Base-by-base conservation (phyloP, 805 yeast genomes). In the Metschnikowia picachoensis region DNA sequence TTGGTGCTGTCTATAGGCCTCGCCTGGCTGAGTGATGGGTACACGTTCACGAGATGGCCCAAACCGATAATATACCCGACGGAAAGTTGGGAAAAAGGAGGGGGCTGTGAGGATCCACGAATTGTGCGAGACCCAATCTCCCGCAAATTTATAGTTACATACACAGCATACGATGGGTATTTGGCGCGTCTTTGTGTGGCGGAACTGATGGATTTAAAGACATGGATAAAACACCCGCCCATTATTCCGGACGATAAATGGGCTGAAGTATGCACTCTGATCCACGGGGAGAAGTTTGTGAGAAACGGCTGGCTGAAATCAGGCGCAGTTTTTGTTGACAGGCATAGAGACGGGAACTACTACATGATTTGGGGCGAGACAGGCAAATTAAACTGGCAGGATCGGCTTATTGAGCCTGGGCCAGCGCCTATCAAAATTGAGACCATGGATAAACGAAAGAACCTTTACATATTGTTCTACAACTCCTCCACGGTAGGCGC, bases 351-450 rank as follows among this genome's bases (percentile, higher is more conserved):
- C 48, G 73, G 73, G 4, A 57, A 60, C 33, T 70, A 65, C 48
- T 68, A 69, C 50, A 71, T 71, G 76, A 61, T 71, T 17, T 71
- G 73, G 72, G 76, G 76, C 17, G 76, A 71, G 52, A 56, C 45
- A 7, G 67, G 67, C 4, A 50, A 53, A 8, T 60, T 62, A 39
- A 47, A 49, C 31, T 62, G 66, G 62, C 72, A 71, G 46, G 58
- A 61, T 46, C 64, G 62, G 43, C 58, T 71, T 28, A 68, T 71
- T 48, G 76, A 71, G 49, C 62, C 70, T 1, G 76, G 76, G 1
- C 68, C 74, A 0, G 72, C 73, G 3, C 76, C 76, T 1, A 65
- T 71, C 30, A 67, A 65, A 49, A 41, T 71, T 35, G 60, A 61
- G 35, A 34, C 46, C 12, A 39, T 35, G 10, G 58, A 58, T 35